Conservation (phyloP, 1,139 yeast genomes). For the Blastobotrys illinoisensis region DNA sequence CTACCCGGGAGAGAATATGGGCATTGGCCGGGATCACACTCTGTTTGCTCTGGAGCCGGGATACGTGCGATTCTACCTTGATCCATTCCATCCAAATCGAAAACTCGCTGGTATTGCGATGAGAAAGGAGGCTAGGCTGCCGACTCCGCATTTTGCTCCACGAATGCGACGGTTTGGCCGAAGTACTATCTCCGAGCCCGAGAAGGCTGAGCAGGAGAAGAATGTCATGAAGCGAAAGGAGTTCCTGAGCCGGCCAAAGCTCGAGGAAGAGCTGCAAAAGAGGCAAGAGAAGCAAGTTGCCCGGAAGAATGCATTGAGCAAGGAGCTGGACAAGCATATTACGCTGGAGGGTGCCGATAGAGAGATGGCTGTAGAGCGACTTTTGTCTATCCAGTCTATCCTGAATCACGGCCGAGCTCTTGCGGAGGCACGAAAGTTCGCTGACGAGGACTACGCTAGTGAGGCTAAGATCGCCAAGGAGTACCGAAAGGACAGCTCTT, state of each 20-base stretch:
- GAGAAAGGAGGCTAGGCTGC: slow-evolving; percentile 56
- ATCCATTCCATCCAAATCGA: slow-evolving; percentile 96
- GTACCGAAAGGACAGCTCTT: slow-evolving; percentile 30
- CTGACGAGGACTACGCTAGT: slow-evolving; percentile 50
- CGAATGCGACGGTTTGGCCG: slow-evolving; percentile 81
- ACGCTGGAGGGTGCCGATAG: slow-evolving; percentile 1
- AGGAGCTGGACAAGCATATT: slow-evolving; percentile 18
- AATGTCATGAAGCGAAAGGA: slow-evolving; percentile 58
- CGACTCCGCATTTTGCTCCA: slow-evolving; percentile 87
- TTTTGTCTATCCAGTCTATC: slow-evolving; percentile 46
- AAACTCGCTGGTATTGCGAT: slow-evolving; percentile 87
- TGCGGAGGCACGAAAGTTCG: slow-evolving; percentile 52
- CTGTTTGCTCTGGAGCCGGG: slow-evolving; percentile 91
- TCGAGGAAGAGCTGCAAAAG: slow-evolving; percentile 37
- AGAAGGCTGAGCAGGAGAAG: slow-evolving; percentile 52
- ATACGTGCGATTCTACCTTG: slow-evolving; percentile 80
- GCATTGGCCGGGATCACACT: slow-evolving; percentile 92
- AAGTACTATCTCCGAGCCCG: slow-evolving; percentile 46
- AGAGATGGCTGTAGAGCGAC: slow-evolving; percentile 12
- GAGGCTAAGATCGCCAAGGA: slow-evolving; percentile 44
- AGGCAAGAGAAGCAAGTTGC: slow-evolving; percentile 40
- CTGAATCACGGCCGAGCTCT: slow-evolving; percentile 40
- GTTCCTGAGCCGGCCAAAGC: slow-evolving; percentile 47
- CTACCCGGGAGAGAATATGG: slow-evolving; percentile 86
- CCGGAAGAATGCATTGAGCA: slow-evolving; percentile 27